Base-by-base conservation (phyloP, 805 yeast genomes). In the Yamadazyma olivae region DNA sequence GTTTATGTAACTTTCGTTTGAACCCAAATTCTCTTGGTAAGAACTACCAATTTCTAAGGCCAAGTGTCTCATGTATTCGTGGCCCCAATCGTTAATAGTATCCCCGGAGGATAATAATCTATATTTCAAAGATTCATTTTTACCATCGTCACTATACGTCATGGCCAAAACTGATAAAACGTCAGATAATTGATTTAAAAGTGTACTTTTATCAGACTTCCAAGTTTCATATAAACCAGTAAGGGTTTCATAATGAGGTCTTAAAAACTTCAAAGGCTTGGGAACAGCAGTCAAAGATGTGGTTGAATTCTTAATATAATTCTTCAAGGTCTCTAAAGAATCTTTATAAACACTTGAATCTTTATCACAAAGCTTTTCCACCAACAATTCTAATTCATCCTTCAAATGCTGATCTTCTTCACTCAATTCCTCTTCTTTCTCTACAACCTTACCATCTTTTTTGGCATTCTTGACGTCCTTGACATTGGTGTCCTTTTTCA, bases 231-330 rank as follows among this genome's bases (percentile, higher is more conserved):
- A 84, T 26, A 85, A 63, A 36, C 68, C 73, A 22, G 77, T 76
- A 51, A 93, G 70, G n/a, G 71, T 52, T 15, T 82, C 80, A 56
- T 82, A 93, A 53, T 80, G 86, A 6, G 97, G 96, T 53, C 96
- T 79, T 46, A 93, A 73, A 57, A 93, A 93, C 68, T 93, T 95
- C 64, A 93, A 76, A 4, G 99, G 99, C 62, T 93, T 93, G 25
- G 99, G 99, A 34, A 93, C 99, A 3, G 99, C 99, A 2, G 99
- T 93, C 97, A 93, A 93, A 6, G 97, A 90, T 25, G 96, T 86
- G 3, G 99, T 93, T 9, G 97, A 85, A 37, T 93, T 95, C 47
- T 87, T 79, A 51, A 93, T 90, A 50, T 78, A 78, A 32, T 72
- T 75, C 54, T 88, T 89, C 59, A 93, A 74, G 35, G 81, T 71